Base-by-base conservation (phyloP, 2,329 filamentous ascomycete species). In the Sarocladiaceae sp. region DNA sequence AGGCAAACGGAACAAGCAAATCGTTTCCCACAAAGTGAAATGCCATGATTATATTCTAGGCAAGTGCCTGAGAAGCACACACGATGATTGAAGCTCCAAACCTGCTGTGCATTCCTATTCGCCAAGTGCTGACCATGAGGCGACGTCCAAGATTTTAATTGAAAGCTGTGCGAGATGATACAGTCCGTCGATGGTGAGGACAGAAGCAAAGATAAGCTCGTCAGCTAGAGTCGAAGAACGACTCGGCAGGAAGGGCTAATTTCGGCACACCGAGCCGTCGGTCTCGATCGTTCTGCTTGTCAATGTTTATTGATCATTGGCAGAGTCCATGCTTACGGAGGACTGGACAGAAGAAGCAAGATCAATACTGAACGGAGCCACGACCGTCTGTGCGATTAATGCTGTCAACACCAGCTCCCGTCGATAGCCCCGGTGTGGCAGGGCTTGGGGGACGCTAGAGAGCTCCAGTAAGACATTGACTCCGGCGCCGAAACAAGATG, bases 341-440 rank as follows among this genome's bases (percentile, higher is more conserved):
- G 22, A 40, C 40, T 12, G 17, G 26, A 15, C 11, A 33, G 17
- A 22, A n/a, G 4, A 13, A 48, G n/a, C 12, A 18, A 10, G 8
- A 12, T n/a, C 33, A 6, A 29, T 20, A 26, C 33, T 33, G 28
- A 33, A 48, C 26, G 44, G 44, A 48, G 44, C 44, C 18, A 4
- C 18, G 47, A 5, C 29, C 31, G 47, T 50, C 47, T 37, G 47
- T 50, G 47, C 47, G 29, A 37, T 50, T 25, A 6, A 50, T 50
- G 47, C 47, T 50, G 29, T 50, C 47, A 25, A 23, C 11, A 17
- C 25, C 47, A 37, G 12, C 20, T 50, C 12, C 31, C 29, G 47
- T 50, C 29, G 18, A 37, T 50, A 49, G 47, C 15, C 33, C 47
- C 28, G 15, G 44, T 33, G 26, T 33, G 17, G 26, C 28, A 31